Base-by-base conservation (phyloP, 1,139 yeast species). In the Protomyces pachydermus region DNA sequence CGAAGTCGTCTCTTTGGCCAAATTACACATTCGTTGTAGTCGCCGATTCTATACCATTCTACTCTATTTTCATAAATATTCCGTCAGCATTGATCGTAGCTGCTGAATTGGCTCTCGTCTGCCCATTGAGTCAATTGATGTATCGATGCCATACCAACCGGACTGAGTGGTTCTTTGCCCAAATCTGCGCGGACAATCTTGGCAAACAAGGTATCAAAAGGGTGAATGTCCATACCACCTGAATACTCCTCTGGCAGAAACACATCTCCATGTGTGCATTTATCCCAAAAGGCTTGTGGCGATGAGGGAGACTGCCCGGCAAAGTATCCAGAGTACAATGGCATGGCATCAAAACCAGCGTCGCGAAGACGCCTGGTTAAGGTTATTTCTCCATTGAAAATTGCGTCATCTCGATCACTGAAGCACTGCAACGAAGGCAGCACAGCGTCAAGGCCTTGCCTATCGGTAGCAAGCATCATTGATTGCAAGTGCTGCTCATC, bases 281-380 rank as follows among this genome's bases (percentile, higher is more conserved):
- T 38, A 10, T 28, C 55, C 61, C 61, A 57, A 28, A 50, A 57
- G 12, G 35, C 54, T 23, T 48, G 14, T 18, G 48, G 48, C 20
- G 48, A 16, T 12, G 12, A 3, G n/a, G 34, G 37, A 8, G 53
- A 14, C 16, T 50, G 34, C 16, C 37, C 53, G 20, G 53, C 53
- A 16, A 20, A 28, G 53, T 28, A 50, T 9, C 53, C 50, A 6
- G 50, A 14, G 39, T 57, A 57, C 38, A 57, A 25, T 8, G 61
- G 61, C 38, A 39, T 50, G 37, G 56, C 62, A 52, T 52, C 62
- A 39, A 32, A 58, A 2, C 62, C 62, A 16, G 62, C 62, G 5
- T 58, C 62, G 10, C 62, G 52, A 14, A 58, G 46, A 8, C 20
- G 42, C 18, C 23, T 28, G 16, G 62, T 52, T 9, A 58, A n/a